These are phyloP conservation scores for Carex scoparia DNA, from an alignment of 176 grass and related monocot species.

Conservation along the genomic window DNA sequence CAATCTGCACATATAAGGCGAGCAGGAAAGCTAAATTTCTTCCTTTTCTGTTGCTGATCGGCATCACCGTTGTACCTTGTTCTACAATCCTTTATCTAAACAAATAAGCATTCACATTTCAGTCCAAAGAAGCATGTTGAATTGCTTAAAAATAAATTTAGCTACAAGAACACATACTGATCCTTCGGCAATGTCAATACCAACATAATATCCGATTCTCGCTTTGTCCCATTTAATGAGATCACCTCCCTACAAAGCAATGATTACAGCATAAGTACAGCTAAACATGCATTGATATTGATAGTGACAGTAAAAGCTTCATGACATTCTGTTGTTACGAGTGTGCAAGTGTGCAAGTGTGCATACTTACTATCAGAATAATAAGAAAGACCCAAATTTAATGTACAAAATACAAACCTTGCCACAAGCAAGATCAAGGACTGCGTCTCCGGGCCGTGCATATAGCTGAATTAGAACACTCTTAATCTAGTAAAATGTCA, in stretches of 20 bases:
- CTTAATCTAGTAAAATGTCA: slow-evolving; percentile 65
- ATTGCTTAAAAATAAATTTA: neutral
- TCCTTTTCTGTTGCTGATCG: slow-evolving; percentile 69
- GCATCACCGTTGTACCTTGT: slow-evolving; percentile 87
- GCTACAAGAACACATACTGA: neutral
- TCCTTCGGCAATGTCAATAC: slow-evolving; percentile 59
- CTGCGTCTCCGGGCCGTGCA: slow-evolving; percentile 55
- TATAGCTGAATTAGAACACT: slow-evolving; percentile 89
- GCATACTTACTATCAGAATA: neutral
- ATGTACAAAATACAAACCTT: slow-evolving; percentile 48
- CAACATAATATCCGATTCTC: slow-evolving; percentile 78
- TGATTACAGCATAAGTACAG: neutral
- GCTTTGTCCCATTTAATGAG: slow-evolving; percentile 98
- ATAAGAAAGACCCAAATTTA: slow-evolving; percentile 4
- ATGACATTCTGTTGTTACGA: neutral
- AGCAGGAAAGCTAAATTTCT: slow-evolving; percentile 93
- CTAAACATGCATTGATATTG: neutral
- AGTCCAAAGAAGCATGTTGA: neutral
- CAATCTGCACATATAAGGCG: slow-evolving; percentile 96
- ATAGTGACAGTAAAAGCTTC: neutral
- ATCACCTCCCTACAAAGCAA: slow-evolving; percentile 67
- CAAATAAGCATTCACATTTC: neutral
- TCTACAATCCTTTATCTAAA: slow-evolving; percentile 80
- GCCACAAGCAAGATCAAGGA: slow-evolving; percentile 95
- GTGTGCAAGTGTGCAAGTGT: too few species aligned